Evolutionary conservation across 2,329 filamentous ascomycete species (phyloP), one percentile per base, ranked within the genome.

Genomic region (Botrytis porri): DNA sequence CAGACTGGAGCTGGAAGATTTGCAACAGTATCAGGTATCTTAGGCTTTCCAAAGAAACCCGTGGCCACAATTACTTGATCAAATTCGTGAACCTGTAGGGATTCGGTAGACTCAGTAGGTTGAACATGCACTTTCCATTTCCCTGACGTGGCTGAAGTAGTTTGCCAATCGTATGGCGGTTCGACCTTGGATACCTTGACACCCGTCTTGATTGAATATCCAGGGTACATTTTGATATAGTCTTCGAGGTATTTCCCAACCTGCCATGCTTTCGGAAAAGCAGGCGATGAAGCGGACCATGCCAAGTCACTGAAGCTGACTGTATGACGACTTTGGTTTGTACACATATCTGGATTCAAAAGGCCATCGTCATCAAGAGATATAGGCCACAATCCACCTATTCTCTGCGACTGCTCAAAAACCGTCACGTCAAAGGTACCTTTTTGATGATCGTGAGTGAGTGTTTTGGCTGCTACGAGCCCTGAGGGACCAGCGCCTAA

Each of bases 331-430:
- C 92, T 94, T 78, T 95, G 88, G 80, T 97, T 97, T 6, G 88
- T 88, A 25, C 88, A 84, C 85, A 92, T 92, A 70, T 92, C 86
- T 14, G 91, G 91, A 75, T 92, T 88, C 25, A 91, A 82, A 57
- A 88, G 82, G 1, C 77, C 82, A n/a, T 75, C 76, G 71, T 90
- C 88, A 2, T 82, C 76, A 70, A 84, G 85, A 20, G 82, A 69
- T 25, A 8, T 25, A 5, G 91, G 90, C 93, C 93, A 97, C n/a
- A 96, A 87, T 0, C 93, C 93, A 18, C 93, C 93, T 25, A 95
- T 85, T 57, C 88, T 86, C 48, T 85, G 79, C 64, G 89, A 86
- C 25, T 86, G 83, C 66, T 97, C 93, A 78, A 92, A 93, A 37
- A 97, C 81, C 4, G 88, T 91, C 65, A 95, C 90, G 8, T 85